Conservation (phyloP, 2,329 filamentous ascomycete species). For the Cytospora paraplurivora region DNA sequence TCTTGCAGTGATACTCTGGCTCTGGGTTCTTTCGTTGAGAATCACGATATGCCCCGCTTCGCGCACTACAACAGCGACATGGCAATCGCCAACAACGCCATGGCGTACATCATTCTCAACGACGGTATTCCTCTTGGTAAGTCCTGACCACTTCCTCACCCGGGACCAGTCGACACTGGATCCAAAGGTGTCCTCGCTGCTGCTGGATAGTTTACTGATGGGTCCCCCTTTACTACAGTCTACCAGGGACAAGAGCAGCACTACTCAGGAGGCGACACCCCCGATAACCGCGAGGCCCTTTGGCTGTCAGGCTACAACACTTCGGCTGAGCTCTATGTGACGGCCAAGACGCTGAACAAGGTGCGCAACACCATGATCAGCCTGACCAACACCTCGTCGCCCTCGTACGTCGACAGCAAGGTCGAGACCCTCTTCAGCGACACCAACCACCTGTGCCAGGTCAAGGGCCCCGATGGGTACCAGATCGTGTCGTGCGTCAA, state of each 20-base stretch:
- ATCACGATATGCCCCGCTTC: constrained; percentile 61
- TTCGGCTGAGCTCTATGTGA: constrained; percentile 45
- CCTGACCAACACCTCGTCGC: constrained; percentile 44
- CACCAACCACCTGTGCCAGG: constrained; percentile 44
- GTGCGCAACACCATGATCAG: constrained; percentile 50
- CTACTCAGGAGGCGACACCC: constrained; percentile 46
- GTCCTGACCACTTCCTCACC: constrained; percentile 11
- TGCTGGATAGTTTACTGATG: constrained; percentile 8
- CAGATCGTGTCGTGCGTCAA: constrained; percentile 45
- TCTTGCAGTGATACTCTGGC: constrained; percentile 48
- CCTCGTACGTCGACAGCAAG: constrained; percentile 43
- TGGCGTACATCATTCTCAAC: constrained; percentile 62
- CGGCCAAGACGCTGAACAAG: constrained; percentile 51
- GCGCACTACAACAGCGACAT: constrained; percentile 54
- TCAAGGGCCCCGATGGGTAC: constrained; percentile 43
- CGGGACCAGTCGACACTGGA: neutral
- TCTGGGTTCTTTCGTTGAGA: constrained; percentile 58
- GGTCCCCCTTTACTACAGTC: constrained; percentile 44
- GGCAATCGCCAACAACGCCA: constrained; percentile 60
- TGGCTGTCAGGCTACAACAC: constrained; percentile 52
- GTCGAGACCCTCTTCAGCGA: constrained; percentile 41
- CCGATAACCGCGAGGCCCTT: constrained; percentile 51
- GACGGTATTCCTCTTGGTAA: constrained; percentile 53
- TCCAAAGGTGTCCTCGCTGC: constrained; percentile 5
- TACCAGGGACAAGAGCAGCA: constrained; percentile 63